Evolutionary conservation across 2,329 filamentous ascomycete species (phyloP).

Genomic region (Colletotrichum euphorbiae): DNA sequence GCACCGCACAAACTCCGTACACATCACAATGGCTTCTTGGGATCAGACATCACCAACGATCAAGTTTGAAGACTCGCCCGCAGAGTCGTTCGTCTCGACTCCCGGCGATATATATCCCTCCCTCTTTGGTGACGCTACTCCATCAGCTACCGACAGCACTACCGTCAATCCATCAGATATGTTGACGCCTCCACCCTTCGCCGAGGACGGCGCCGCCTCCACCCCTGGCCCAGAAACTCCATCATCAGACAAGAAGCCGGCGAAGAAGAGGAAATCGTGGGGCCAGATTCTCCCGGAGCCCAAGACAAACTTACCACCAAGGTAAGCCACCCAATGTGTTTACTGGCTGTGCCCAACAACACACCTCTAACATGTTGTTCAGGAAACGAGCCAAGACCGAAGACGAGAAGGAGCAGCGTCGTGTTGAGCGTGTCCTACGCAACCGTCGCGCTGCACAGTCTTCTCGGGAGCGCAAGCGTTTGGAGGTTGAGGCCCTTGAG

Average conservation of each 20-base stretch:
- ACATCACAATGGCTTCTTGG: constrained; percentile 55
- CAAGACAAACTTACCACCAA: constrained; percentile 94
- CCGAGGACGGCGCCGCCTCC: constrained; percentile 44
- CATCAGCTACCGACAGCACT: constrained; percentile 47
- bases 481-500: constrained; percentile 88
- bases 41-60: constrained; percentile 55
- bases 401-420: constrained; percentile 97
- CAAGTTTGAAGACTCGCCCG: constrained; percentile 66
- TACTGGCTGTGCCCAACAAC: not conserved
- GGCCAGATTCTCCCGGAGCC: constrained; percentile 96
- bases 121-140: constrained; percentile 54
- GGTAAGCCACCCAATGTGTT: constrained; percentile 62
- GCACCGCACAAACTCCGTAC: constrained; percentile 24
- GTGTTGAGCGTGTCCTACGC: constrained; percentile 95
- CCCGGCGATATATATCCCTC: constrained; percentile 62
- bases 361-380: constrained; percentile 36
- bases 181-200: constrained; percentile 60
- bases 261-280: constrained; percentile 98
- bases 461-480: constrained; percentile 91
- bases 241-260: constrained; percentile 73
- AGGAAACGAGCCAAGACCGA: constrained; percentile 98
- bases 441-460: constrained; percentile 97
- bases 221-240: not conserved
- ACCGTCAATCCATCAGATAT: constrained; percentile 61
- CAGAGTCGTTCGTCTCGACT: constrained; percentile 65